Evolutionary conservation across 164 flowering plant species (phyloP).

Genomic region (Magnolia changhungtana): DNA sequence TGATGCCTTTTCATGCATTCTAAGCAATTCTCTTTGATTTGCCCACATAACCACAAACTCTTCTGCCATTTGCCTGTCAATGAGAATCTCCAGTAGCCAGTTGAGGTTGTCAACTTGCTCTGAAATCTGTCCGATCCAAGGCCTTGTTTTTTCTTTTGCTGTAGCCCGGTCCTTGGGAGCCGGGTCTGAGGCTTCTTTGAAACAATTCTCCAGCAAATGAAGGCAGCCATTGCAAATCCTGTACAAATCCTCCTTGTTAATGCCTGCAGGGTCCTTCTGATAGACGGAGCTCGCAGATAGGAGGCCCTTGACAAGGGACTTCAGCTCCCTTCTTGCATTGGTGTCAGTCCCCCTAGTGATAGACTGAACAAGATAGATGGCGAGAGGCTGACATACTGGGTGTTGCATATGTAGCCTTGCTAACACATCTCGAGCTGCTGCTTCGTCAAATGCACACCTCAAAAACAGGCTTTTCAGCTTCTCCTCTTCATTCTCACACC

Average conservation of each 20-base stretch:
- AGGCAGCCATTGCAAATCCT: slow-evolving; percentile 55
- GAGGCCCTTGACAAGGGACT: slow-evolving; percentile 75
- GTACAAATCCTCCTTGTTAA: slow-evolving; percentile 64
- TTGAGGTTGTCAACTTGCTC: slow-evolving; percentile 79
- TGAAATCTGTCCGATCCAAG: slow-evolving; percentile 65
- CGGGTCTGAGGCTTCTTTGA: slow-evolving; percentile 48
- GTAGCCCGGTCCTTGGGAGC: slow-evolving; percentile 15
- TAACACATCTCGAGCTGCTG: slow-evolving; percentile 50
- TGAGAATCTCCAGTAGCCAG: slow-evolving; percentile 77
- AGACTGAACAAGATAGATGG: slow-evolving; percentile 64
- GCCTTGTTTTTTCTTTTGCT: slow-evolving; percentile 22
- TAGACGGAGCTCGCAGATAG: slow-evolving; percentile 73
- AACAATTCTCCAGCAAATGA: slow-evolving; percentile 37
- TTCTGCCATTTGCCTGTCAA: slow-evolving; percentile 78
- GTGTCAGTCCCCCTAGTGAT: slow-evolving; percentile 49
- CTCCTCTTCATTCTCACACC: slow-evolving; percentile 92
- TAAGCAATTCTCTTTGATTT: slow-evolving; percentile 45
- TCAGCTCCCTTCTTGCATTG: slow-evolving; percentile 69
- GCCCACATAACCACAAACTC: slow-evolving; percentile 80
- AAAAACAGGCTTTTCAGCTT: slow-evolving; percentile 59
- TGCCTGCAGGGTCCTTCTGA: slow-evolving; percentile 55
- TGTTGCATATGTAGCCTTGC: slow-evolving; percentile 47
- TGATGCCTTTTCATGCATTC: slow-evolving; percentile 53
- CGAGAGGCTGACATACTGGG: slow-evolving; percentile 37
- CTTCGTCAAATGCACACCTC: slow-evolving; percentile 51